Percentiles rank a stretch among this genome's conserved stretches.
phyloP scores from a whole-genome alignment of 805 yeast species.

The Yamadazyma phyllophila region DNA sequence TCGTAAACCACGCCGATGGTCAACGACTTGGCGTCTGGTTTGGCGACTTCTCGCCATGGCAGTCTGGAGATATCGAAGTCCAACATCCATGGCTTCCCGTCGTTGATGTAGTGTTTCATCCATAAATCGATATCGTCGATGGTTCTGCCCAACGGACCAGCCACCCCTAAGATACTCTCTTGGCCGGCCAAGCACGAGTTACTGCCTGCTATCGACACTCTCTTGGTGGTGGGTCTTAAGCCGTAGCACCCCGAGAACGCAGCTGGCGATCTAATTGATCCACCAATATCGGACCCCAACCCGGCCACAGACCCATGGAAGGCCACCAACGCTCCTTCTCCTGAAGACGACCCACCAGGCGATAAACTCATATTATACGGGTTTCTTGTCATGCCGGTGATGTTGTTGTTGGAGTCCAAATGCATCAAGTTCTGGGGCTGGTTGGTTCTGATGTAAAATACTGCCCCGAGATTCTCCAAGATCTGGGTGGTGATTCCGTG shows the following conservation, averaged over 20 bases:
- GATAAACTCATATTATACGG: conserved; percentile 39
- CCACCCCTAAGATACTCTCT: conserved; percentile 60
- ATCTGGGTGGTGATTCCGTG: conserved; percentile 32
- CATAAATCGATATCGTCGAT: conserved; percentile 66
- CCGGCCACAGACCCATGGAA: conserved; percentile 42
- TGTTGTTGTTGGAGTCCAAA: conserved; percentile 39
- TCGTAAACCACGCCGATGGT: conserved; percentile 65
- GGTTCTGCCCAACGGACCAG: conserved; percentile 66
- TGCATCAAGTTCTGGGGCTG: conserved; percentile 47
- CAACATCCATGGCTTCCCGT: conserved; percentile 61
- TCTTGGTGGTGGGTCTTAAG: conserved; percentile 38
- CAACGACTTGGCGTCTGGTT: conserved; percentile 39
- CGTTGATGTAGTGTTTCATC: conserved; percentile 62
- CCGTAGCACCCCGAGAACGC: conserved; percentile 42
- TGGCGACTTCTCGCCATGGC: conserved; percentile 50
- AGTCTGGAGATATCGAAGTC: conserved; percentile 48
- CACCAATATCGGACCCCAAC: conserved; percentile 45
- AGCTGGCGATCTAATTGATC: conserved; percentile 43
- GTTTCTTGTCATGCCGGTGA: conserved; percentile 32
- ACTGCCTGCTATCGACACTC: conserved; percentile 40
- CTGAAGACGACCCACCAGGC: conserved; percentile 45
- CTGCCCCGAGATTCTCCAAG: conserved; percentile 41
- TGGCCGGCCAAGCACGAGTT: conserved; percentile 58
- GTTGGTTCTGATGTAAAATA: conserved; percentile 41
- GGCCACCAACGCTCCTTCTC: conserved; percentile 42